Evolutionary conservation across 208 protist species (phyloP).

Genomic region (Leishmania braziliensis): DNA sequence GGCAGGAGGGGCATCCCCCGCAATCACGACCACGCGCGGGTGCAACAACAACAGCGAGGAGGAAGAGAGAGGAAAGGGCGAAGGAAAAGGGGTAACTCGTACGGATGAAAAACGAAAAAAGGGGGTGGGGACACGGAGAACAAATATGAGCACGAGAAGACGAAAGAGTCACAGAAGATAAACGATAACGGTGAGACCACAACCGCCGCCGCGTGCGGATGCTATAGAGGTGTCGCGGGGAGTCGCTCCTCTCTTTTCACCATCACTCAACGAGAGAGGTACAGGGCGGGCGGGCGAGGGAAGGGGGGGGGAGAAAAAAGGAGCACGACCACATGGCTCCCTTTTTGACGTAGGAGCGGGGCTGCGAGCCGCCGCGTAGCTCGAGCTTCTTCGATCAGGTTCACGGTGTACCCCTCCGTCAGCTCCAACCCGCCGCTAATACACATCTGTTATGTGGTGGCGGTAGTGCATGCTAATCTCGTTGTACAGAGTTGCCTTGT

Average conservation of each 20-base stretch:
- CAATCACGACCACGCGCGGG: neutral
- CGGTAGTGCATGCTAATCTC: slow-evolving; percentile 50
- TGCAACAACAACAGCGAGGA: neutral
- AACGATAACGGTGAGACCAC: neutral
- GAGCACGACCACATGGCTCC: neutral
- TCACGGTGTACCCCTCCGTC: neutral
- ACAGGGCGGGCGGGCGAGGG: neutral
- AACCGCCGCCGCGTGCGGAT: neutral
- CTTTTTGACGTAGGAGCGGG: neutral
- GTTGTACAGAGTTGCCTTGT: slow-evolving; percentile 71
- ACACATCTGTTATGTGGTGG: slow-evolving; percentile 30
- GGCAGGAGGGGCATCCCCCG: neutral
- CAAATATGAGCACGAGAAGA: neutral
- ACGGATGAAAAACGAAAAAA: neutral
- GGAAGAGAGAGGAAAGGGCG: neutral
- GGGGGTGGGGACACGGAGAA: neutral
- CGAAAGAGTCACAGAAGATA: neutral
- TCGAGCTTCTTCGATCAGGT: neutral
- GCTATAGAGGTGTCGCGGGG: neutral
- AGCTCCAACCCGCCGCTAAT: neutral
- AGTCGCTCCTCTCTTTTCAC: neutral
- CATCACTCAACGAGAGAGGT: neutral
- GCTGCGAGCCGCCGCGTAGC: neutral
- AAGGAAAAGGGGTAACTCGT: neutral
- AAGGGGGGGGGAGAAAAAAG: neutral